Conservation (phyloP, 208 protist genomes). For the Naegleria lovaniensis region DNA sequence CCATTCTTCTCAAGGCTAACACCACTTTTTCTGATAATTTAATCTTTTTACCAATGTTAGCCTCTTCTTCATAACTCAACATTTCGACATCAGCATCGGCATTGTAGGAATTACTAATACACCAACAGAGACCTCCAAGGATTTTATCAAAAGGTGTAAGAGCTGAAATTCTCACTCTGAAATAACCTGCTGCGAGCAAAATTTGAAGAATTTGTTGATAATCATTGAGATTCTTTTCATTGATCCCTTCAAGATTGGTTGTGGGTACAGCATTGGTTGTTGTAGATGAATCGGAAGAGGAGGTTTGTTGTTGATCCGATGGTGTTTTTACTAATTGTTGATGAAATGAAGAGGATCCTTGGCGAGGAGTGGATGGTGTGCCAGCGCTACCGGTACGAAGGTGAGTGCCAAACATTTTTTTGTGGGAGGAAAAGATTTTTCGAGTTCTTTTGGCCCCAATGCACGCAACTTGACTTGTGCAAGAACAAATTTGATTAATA, state of each 20-base stretch:
- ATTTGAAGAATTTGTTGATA: slow-evolving; percentile 16
- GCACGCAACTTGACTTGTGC: no score
- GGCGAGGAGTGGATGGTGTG: no score
- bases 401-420: no score
- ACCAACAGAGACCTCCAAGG: slow-evolving; percentile 69
- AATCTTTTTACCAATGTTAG: slow-evolving; percentile 63
- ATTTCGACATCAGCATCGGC: slow-evolving; percentile 68
- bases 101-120: slow-evolving; percentile 52
- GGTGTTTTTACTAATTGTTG: no score
- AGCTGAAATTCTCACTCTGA: slow-evolving; percentile 59
- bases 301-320: background rate
- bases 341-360: no score
- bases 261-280: background rate
- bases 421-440: no score
- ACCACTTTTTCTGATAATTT: slow-evolving; percentile 54
- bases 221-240: background rate
- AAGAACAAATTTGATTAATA: no score
- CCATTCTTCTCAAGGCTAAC: slow-evolving; percentile 55
- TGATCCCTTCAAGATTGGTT: background rate
- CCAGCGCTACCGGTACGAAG: no score
- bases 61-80: slow-evolving; percentile 59
- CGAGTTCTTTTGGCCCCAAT: no score
- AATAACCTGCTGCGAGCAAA: slow-evolving; percentile 52
- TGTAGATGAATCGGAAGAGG: background rate
- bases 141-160: slow-evolving; percentile 68